phyloP scores from a whole-genome alignment of 768 basidiomycete genomes.

The Hydnomerulius pinastri region DNA sequence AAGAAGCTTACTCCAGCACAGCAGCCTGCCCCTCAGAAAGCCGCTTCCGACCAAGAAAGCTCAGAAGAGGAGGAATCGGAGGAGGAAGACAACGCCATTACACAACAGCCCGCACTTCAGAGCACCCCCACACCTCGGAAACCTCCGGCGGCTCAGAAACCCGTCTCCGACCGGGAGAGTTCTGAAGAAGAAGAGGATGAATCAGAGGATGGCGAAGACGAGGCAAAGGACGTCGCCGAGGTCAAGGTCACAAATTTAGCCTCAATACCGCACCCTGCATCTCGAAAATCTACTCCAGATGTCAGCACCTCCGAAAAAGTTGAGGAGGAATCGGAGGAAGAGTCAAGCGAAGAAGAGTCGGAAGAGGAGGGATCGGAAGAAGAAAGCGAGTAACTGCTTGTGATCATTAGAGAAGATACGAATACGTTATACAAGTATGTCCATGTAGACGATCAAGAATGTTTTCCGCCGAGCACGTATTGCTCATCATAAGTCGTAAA shows the following conservation, averaged over 20 bases:
- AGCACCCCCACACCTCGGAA: no score
- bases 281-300: no score
- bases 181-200: slow-evolving; percentile 12
- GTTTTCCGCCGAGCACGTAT: neutral
- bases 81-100: no score
- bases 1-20: neutral
- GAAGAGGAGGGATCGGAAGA: slow-evolving; percentile 11
- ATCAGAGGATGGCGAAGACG: neutral
- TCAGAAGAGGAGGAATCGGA: slow-evolving; percentile 2
- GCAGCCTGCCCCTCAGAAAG: neutral
- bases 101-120: no score
- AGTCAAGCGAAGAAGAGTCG: slow-evolving; percentile 20
- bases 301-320: no score
- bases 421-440: slow-evolving; percentile 3
- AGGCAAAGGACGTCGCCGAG: neutral
- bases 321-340: slow-evolving; percentile 17
- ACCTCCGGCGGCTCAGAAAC: no score
- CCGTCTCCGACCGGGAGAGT: no score
- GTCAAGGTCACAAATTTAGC: no score
- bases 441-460: neutral
- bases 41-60: neutral
- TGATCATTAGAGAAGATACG: slow-evolving; percentile 7
- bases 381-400: slow-evolving; percentile 11
- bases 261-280: no score
- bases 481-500: neutral